Conservation (phyloP, 225 moss, liverwort and hornwort species). For the Asterella californica region DNA sequence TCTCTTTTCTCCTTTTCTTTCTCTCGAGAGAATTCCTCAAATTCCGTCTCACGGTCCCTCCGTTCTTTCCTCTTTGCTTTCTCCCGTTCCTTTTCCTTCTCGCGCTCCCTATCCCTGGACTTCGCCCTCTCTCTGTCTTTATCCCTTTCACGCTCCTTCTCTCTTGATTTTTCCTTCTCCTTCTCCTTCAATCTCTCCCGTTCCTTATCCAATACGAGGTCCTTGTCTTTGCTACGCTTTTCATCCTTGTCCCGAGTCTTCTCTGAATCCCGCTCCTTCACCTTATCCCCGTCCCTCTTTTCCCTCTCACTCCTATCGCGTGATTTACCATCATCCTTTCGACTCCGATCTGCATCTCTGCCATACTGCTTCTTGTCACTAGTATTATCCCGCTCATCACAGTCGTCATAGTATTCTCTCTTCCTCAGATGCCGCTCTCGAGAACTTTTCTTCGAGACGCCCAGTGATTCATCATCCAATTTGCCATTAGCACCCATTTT, state of each 20-base stretch:
- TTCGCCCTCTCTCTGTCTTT: conserved; percentile 41
- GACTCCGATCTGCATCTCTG: conserved; percentile 32
- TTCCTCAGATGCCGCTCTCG: conserved; percentile 47
- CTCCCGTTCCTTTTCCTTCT: conserved; percentile 44
- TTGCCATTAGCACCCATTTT: conserved; percentile 50
- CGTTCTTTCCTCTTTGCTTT: conserved; percentile 51
- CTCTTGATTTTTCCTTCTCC: conserved; percentile 32
- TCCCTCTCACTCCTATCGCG: conserved; percentile 40
- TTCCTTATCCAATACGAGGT: conserved; percentile 31
- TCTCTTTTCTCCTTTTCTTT: conserved; percentile 36
- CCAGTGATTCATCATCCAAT: conserved; percentile 37
- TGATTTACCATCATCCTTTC: conserved; percentile 33
- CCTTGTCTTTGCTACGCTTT: conserved; percentile 56
- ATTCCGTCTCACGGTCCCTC: conserved; percentile 43
- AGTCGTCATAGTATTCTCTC: conserved; percentile 42
- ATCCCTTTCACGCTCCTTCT: conserved; percentile 30
- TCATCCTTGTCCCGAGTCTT: conserved; percentile 59
- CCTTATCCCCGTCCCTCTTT: conserved; percentile 47
- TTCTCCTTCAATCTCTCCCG: conserved; percentile 35
- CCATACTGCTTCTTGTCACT: conserved; percentile 28
- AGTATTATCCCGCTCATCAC: conserved; percentile 22
- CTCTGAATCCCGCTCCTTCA: conserved; percentile 53
- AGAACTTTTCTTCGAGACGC: conserved; percentile 35
- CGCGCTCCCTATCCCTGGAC: conserved; percentile 35
- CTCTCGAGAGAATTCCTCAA: conserved; percentile 35